phyloP scores from a whole-genome alignment of 352 stramenopile genomes.

The Bremia lactucae region DNA sequence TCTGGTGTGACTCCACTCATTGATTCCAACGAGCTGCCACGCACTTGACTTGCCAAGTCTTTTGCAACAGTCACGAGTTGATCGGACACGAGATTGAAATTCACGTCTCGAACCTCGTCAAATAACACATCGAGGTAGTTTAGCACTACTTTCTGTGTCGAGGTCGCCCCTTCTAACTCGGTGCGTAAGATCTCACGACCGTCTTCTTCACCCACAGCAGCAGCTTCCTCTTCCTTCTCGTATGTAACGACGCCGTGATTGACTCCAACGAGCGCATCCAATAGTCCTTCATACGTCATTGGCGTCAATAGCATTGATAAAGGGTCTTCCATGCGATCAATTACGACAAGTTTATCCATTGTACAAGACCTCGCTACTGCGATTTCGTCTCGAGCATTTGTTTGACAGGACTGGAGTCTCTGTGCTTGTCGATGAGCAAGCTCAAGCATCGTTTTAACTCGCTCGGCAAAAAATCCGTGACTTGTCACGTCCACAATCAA shows the following conservation, averaged over 20 bases:
- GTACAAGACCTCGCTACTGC: not conserved
- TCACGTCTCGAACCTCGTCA: slow-evolving; percentile 59
- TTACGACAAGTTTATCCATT: slow-evolving; percentile 52
- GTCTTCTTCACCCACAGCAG: slow-evolving; percentile 5
- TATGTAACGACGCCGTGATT: slow-evolving; percentile 66
- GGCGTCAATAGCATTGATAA: slow-evolving; percentile 73
- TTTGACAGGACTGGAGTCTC: slow-evolving; percentile 18
- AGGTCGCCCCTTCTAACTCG: not conserved
- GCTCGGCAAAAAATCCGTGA: slow-evolving; percentile 38
- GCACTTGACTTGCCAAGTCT: slow-evolving; percentile 38
- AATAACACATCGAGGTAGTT: slow-evolving; percentile 67
- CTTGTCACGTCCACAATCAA: slow-evolving; percentile 32
- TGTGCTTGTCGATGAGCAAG: slow-evolving; percentile 34
- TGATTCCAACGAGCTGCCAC: slow-evolving; percentile 13
- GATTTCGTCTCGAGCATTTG: slow-evolving; percentile 1
- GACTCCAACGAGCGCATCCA: slow-evolving; percentile 60
- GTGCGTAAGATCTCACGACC: slow-evolving; percentile 6
- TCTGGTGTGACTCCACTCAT: slow-evolving; percentile 10
- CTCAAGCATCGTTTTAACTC: slow-evolving; percentile 55
- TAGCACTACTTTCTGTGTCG: slow-evolving; percentile 44
- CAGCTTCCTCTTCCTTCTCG: slow-evolving; percentile 27
- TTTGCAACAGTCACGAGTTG: slow-evolving; percentile 42
- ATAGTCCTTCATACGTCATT: slow-evolving; percentile 76
- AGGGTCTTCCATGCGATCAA: slow-evolving; percentile 72
- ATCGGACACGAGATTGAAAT: slow-evolving; percentile 61